Evolutionary conservation across 2,329 filamentous ascomycete species (phyloP), one percentile per base, ranked within the genome.

Genomic region (Microsporum ferrugineum): DNA sequence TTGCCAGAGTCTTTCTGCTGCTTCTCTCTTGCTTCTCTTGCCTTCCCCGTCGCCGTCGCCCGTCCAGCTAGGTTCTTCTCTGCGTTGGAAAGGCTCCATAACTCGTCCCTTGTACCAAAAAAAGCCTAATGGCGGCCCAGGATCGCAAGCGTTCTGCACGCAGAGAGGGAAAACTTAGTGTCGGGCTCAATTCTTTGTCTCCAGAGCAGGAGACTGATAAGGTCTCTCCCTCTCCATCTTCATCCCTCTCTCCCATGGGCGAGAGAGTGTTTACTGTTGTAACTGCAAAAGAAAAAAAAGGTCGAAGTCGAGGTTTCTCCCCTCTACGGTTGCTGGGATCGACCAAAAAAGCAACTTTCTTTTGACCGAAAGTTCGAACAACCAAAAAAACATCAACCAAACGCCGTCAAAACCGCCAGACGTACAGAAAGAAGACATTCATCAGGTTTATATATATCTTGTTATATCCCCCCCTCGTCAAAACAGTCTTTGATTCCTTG

Each of bases 81-180:
- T n/a, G 39, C 39, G 39, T 43, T 43, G 39, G 39, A 43, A 41
- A 41, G 39, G 39, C 39, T n/a, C 39, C 39, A 43, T 43, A 43
- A 43, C 39, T 43, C n/a, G n/a, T 3, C 12, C 49, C 31, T 31
- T 29, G 49, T n/a, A 8, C 49, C 43, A 47, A 47, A 47, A n/a
- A 43, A 43, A 36, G 5, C 49, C 49, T 55, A 55, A 36, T 55
- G 23, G 49, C 49, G 49, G 29, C 14, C 49, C 49, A 55, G 49
- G 45, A 55, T 55, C 23, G 49, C 12, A 14, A 34, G 14, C n/a
- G 49, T 55, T 55, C 49, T 55, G 49, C 49, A 55, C 49, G 49
- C 31, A 55, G 49, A 36, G 45, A 34, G 29, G 49, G 49, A 55
- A 55, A 55, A 55, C 49, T 38, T 55, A 55, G 49, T 27, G 33